These are phyloP conservation scores for Chionographis japonica DNA, from an alignment of 106 monocot species.

Conservation along the genomic window DNA sequence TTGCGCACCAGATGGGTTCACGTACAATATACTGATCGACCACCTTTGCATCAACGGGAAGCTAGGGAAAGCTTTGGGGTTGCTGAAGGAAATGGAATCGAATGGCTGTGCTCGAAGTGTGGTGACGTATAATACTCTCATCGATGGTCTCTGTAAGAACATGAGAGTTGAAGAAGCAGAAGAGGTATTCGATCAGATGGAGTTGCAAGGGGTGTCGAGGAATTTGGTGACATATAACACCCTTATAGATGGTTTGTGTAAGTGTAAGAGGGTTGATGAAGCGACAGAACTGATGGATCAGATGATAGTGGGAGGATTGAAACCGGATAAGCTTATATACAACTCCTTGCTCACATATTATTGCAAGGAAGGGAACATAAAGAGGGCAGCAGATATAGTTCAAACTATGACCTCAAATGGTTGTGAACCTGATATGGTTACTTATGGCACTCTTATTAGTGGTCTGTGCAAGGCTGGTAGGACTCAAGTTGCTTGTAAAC, in stretches of 20 bases:
- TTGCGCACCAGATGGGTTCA: constrained; percentile 71
- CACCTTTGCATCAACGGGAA: constrained; percentile 50
- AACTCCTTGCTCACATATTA: constrained; percentile 58
- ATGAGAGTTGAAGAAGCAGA: constrained; percentile 69
- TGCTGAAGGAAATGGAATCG: constrained; percentile 82
- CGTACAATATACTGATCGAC: constrained; percentile 79
- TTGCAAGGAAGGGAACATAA: constrained; percentile 64
- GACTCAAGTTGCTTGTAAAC: constrained; percentile 51
- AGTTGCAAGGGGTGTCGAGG: constrained; percentile 62
- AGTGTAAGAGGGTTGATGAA: constrained; percentile 63
- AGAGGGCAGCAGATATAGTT: constrained; percentile 69
- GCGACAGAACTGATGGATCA: constrained; percentile 79
- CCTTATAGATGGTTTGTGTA: constrained; percentile 78
- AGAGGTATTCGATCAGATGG: constrained; percentile 87
- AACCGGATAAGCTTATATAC: constrained; percentile 71
- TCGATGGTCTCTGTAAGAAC: constrained; percentile 86
- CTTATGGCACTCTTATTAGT: constrained; percentile 54
- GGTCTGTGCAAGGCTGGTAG: constrained; percentile 63
- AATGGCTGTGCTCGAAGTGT: constrained; percentile 70
- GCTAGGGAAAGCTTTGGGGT: constrained; percentile 53
- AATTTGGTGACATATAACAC: constrained; percentile 76
- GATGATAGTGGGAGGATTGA: constrained; percentile 74
- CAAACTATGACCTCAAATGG: constrained; percentile 89
- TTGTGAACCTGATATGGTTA: constrained; percentile 65
- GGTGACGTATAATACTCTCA: constrained; percentile 82